These are phyloP conservation scores for Rutstroemia sp. DNA, from an alignment of 2,329 filamentous ascomycete genomes.

Conservation along the genomic window DNA sequence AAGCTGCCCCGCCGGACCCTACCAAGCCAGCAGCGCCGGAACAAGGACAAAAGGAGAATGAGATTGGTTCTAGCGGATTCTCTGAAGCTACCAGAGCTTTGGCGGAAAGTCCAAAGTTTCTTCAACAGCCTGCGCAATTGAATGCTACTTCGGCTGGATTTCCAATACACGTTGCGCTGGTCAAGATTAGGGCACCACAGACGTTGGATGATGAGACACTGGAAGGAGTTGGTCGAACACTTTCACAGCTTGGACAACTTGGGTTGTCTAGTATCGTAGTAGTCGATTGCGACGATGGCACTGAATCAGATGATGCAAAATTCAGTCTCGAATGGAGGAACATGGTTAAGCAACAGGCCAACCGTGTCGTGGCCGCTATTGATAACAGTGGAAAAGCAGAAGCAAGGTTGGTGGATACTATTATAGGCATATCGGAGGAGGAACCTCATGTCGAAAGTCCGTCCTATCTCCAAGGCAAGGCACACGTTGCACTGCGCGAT, in stretches of 20 bases:
- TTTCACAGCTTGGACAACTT: conserved; percentile 75
- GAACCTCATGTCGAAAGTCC: neutral
- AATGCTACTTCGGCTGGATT: conserved; percentile 9
- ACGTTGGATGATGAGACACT: conserved; percentile 61
- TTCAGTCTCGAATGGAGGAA: conserved; percentile 32
- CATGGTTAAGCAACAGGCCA: conserved; percentile 54
- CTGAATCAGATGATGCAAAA: conserved; percentile 16
- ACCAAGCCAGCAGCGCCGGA: neutral
- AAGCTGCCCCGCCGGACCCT: conserved; percentile 21
- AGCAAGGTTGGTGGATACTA: conserved; percentile 56
- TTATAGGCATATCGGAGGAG: conserved; percentile 31
- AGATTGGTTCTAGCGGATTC: conserved; percentile 54
- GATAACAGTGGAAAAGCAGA: conserved; percentile 61
- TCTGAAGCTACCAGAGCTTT: conserved; percentile 50
- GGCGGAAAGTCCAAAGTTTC: conserved; percentile 52
- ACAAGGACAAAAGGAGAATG: conserved; percentile 31
- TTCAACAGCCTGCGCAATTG: conserved; percentile 37
- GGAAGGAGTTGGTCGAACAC: conserved; percentile 69
- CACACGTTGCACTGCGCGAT: conserved; percentile 37
- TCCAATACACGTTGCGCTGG: conserved; percentile 68
- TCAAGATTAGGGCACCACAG: conserved; percentile 75
- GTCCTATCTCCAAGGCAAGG: conserved; percentile 16
- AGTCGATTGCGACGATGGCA: conserved; percentile 56
- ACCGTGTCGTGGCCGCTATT: conserved; percentile 68
- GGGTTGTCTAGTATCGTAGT: conserved; percentile 79